phyloP scores from a whole-genome alignment of 371 early-diverging fungal genomes.

The Lichtheimia hyalospora region DNA sequence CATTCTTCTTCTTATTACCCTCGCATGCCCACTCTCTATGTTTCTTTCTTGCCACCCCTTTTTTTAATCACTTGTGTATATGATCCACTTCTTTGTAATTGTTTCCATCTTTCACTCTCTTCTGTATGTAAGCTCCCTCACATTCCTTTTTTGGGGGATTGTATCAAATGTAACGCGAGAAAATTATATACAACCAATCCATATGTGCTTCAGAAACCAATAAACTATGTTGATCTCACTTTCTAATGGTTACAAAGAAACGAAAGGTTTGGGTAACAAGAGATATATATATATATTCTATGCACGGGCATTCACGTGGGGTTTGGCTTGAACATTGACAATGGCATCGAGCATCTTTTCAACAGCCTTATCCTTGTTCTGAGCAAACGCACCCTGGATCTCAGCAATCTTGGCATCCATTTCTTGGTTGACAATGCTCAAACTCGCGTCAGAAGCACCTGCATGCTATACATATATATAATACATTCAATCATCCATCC shows the following conservation, averaged over 20 bases:
- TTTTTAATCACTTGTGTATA: neutral
- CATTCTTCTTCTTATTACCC: neutral
- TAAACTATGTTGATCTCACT: neutral
- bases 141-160: neutral
- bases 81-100: constrained; percentile 3
- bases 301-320: constrained; percentile 60
- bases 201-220: too few species aligned
- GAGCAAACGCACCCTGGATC: constrained; percentile 60
- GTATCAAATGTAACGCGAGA: constrained; percentile 12
- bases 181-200: constrained; percentile 2
- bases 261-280: neutral
- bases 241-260: neutral
- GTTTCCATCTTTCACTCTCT: neutral
- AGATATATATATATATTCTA: constrained; percentile 8
- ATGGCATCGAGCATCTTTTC: constrained; percentile 75
- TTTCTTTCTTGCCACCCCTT: neutral
- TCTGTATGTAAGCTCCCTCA: constrained; percentile 3
- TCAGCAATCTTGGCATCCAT: constrained; percentile 78
- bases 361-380: constrained; percentile 75
- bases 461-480: constrained; percentile 57
- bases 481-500: neutral
- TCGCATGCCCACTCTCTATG: neutral
- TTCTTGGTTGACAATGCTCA: constrained; percentile 71
- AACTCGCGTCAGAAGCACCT: constrained; percentile 72
- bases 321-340: constrained; percentile 70